phyloP scores from a whole-genome alignment of 257 asterid species.

The Verbascum thapsus region DNA sequence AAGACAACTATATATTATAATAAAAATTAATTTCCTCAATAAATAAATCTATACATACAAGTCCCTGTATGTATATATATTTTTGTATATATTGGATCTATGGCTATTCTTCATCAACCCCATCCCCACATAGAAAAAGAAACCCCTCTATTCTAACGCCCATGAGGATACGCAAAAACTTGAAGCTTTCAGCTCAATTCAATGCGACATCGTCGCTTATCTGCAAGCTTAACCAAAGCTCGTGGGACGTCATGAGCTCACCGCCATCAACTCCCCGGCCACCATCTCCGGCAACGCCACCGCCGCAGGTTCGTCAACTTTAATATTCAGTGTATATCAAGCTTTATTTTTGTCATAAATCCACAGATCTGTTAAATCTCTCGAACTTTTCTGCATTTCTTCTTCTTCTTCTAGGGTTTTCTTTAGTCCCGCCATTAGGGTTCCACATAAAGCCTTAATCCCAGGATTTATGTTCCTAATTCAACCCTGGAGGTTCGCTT shows the following conservation, averaged over 20 bases:
- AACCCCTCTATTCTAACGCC: constrained; percentile 18
- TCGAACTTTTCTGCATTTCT: constrained; percentile 31
- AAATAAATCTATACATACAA: too few species aligned
- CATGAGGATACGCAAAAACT: constrained; percentile 70
- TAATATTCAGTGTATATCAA: background rate
- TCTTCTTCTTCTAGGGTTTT: constrained; percentile 73
- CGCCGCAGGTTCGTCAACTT: constrained; percentile 49
- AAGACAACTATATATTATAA: too few species aligned
- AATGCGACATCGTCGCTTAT: too few species aligned
- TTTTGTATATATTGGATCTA: constrained; percentile 36
- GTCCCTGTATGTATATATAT: too few species aligned
- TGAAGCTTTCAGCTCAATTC: constrained; percentile 51
- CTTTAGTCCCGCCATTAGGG: constrained; percentile 32
- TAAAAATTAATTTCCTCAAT: too few species aligned
- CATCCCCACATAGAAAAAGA: constrained; percentile 9
- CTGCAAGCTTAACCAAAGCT: too few species aligned
- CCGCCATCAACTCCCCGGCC: constrained; percentile 46
- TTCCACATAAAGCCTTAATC: too few species aligned
- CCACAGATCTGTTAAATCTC: constrained; percentile 38
- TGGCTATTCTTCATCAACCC: constrained; percentile 39
- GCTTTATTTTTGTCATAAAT: background rate
- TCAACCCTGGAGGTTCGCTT: too few species aligned
- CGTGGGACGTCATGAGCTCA: constrained; percentile 75
- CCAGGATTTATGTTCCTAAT: too few species aligned
- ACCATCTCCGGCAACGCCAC: constrained; percentile 35